Evolutionary conservation across 176 grass and related monocot species (phyloP).

Genomic region (Raddia distichophylla): DNA sequence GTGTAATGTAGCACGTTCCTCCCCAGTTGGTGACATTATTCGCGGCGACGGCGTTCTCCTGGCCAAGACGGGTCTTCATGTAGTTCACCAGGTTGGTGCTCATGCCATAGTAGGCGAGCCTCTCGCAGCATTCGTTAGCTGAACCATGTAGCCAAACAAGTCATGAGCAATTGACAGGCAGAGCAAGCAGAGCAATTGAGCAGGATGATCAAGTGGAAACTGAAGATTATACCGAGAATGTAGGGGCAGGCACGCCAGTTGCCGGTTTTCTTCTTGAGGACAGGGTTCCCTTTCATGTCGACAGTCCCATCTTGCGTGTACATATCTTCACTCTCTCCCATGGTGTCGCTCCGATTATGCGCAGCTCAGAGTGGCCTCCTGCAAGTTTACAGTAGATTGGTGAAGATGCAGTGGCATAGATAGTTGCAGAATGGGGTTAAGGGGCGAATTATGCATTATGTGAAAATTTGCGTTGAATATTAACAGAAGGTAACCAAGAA

Average conservation of each 20-base stretch:
- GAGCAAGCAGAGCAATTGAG: neutral
- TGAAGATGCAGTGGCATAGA: conserved; percentile 1
- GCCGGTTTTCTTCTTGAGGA: conserved; percentile 61
- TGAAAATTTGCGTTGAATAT: neutral
- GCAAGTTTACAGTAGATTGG: neutral
- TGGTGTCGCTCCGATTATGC: conserved; percentile 11
- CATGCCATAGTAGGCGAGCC: conserved; percentile 86
- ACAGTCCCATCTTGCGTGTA: conserved; percentile 85
- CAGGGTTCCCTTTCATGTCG: conserved; percentile 73
- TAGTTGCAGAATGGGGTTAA: neutral
- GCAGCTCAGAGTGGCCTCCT: conserved; percentile 24
- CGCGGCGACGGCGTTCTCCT: conserved; percentile 47
- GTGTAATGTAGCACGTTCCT: conserved; percentile 78
- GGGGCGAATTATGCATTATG: neutral
- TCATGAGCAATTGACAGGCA: neutral
- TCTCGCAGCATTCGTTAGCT: conserved; percentile 90
- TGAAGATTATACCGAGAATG: conserved; percentile 63
- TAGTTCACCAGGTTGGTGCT: conserved; percentile 88
- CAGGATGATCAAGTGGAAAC: neutral
- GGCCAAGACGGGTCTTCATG: conserved; percentile 59
- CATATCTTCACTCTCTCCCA: conserved; percentile 53
- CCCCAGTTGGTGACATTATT: conserved; percentile 84
- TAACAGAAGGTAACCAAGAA: neutral
- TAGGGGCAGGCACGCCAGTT: conserved; percentile 84
- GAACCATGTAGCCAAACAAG: neutral